Evolutionary conservation across 2,329 filamentous ascomycete species (phyloP), one percentile per base, ranked within the genome.

Genomic region (Didymella exigua): DNA sequence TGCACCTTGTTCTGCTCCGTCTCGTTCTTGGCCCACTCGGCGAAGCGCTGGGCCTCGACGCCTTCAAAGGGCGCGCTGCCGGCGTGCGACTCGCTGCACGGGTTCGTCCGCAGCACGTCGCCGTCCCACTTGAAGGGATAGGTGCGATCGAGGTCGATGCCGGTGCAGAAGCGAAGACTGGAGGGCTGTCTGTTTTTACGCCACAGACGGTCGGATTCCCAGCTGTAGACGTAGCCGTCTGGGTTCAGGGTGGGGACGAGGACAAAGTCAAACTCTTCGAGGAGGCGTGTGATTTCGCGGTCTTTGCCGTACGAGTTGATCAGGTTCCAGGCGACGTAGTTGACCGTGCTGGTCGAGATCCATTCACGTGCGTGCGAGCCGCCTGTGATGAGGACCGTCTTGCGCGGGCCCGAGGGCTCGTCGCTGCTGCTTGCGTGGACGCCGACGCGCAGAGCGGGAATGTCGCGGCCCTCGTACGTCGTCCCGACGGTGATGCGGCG

Each of bases 331-430:
- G 93, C 91, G 26, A 96, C 79, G 67, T 96, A 98, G 67, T 89
- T 96, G 47, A 96, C 91, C 0, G 92, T 96, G 67, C 89, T 95
- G 0, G 89, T 92, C 41, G 91, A 91, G 62, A 99, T 96, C 95
- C 95, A 99, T 79, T 99, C 95, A 31, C 95, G 86, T 3, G 93
- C 93, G 74, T 98, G 95, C n/a, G 90, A 82, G 43, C 93, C 93
- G 49, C 91, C 95, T 4, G 87, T 87, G 18, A 99, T 80, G 45
- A 96, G 79, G 52, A 96, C 86, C 0, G 90, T 93, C 72, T 91
- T 91, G 44, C 90, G 85, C 5, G 79, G 81, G 11, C 70, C 67
- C 4, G 74, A 69, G 2, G 77, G 66, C 6, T 81, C 75, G 24
- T 82, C 68, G 49, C 79, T 68, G 70, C 80, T 80, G 30, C 80